Percentiles rank a stretch among this genome's conserved stretches.
Conservation (phyloP, 306 rosid genomes). For the Hippophae gyantsensis region DNA sequence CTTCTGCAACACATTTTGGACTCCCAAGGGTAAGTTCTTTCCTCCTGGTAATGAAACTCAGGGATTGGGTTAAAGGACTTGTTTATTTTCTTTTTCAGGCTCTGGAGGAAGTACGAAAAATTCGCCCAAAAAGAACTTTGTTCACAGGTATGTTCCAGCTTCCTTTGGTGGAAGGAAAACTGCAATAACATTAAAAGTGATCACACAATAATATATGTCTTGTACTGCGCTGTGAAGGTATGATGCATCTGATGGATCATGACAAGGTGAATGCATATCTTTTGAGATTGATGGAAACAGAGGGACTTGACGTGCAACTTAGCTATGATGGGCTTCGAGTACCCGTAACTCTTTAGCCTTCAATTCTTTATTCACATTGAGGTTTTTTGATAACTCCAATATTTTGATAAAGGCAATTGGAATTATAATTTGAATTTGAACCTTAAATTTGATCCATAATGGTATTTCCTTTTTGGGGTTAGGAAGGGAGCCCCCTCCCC, state of each 20-base stretch:
- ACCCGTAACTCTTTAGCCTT: constrained; percentile 40
- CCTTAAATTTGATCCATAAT: too few relatives aligned
- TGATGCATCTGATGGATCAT: constrained; percentile 98
- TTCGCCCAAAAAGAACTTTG: constrained; percentile 74
- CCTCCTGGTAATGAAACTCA: constrained; percentile 3
- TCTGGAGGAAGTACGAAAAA: constrained; percentile 81
- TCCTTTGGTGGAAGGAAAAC: background rate
- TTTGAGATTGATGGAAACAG: constrained; percentile 46
- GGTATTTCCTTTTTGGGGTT: too few relatives aligned
- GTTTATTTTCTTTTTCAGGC: constrained; percentile 43
- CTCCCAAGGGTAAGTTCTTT: constrained; percentile 58
- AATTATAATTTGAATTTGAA: too few relatives aligned
- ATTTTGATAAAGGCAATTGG: too few relatives aligned
- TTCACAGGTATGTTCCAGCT: constrained; percentile 60
- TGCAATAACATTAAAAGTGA: too few relatives aligned
- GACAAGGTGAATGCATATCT: constrained; percentile 70
- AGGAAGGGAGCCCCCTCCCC: too few relatives aligned
- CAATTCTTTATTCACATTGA: background rate
- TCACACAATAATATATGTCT: background rate
- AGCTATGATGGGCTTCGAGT: constrained; percentile 84
- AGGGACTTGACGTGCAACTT: constrained; percentile 75
- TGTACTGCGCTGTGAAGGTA: constrained; percentile 46
- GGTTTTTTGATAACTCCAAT: background rate
- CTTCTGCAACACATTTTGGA: constrained; percentile 85
- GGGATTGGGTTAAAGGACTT: constrained; percentile 6